Evolutionary conservation across 2,329 filamentous ascomycete genomes (phyloP), one percentile per base, ranked within the genome.

Genomic region (Aspergillus brunneoviolaceus): DNA sequence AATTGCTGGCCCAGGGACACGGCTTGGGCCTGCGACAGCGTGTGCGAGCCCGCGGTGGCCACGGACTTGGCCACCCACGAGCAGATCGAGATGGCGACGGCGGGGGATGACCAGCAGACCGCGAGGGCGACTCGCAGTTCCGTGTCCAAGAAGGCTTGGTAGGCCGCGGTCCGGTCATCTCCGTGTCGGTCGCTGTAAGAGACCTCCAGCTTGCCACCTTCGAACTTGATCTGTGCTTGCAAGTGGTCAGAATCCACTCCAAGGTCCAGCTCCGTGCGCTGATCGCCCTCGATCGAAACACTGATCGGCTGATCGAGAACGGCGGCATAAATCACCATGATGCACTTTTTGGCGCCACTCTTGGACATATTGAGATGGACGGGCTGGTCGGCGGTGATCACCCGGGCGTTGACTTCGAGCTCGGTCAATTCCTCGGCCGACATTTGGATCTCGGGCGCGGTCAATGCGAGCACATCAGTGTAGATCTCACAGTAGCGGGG

Each of bases 1-100:
- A 60, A 25, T 29, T 60, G 58, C 54, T 60, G 58, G 14, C 58
- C 54, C n/a, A 60, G 11, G 45, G 54, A 27, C 12, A 53, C 54
- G 14, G 49, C 58, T 11, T 57, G 58, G 2, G 54, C 10, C 23
- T 57, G 57, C 3, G 49, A 14, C 27, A 31, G 14, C 4, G 54
- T 6, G 31, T 53, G 49, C 16, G 33, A 21, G 19, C 4, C 4
- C 10, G 39, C 12, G 4, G 42, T 21, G 23, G 23, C 11, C 16
- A 49, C 47, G 2, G 48, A n/a, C 9, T 14, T 23, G 25, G 49
- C 54, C 19, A 60, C 33, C 21, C 50, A 33, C 3, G 54, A 39
- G 45, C 50, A 54, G 6, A 60, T 11, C 0, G 49, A 54, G 23
- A 48, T 25, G 5, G 59, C 29, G 23, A 60, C 54, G 31, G 49